These are phyloP conservation scores for Solanum corneliomulleri DNA, from an alignment of 257 asterid genomes.

Conservation along the genomic window DNA sequence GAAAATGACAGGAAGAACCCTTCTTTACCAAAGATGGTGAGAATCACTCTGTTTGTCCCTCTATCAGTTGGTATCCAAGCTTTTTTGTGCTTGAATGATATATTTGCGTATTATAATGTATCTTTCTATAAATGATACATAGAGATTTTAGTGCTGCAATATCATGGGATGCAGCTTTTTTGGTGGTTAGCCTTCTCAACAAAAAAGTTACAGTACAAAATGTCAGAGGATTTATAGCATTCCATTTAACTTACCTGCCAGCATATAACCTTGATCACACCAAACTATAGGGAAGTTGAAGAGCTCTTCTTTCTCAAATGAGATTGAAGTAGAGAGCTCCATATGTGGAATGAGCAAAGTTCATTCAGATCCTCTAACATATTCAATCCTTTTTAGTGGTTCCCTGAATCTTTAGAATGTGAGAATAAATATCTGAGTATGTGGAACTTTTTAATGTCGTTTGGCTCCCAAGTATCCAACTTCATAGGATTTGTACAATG, in stretches of 20 bases:
- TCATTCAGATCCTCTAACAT: background rate
- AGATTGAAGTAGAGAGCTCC: background rate
- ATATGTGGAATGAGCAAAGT: background rate
- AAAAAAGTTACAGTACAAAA: background rate
- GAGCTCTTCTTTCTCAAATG: background rate
- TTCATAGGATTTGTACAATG: background rate
- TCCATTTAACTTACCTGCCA: background rate
- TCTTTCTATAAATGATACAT: background rate
- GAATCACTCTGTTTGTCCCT: background rate
- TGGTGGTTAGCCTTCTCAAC: background rate
- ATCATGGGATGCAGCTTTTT: background rate
- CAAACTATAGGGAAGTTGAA: background rate
- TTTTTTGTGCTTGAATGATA: background rate
- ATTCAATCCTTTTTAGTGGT: background rate
- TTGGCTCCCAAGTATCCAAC: background rate
- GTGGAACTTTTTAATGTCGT: background rate
- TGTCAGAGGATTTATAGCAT: background rate
- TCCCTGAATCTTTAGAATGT: background rate
- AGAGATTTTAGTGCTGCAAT: background rate
- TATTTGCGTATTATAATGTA: background rate
- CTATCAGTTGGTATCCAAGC: background rate
- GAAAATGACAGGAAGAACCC: slow-evolving; percentile 12
- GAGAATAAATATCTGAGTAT: background rate
- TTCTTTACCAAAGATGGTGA: slow-evolving; percentile 7
- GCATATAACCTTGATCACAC: background rate